These are phyloP conservation scores for Posidonia oceanica DNA, from an alignment of 116 monocot genomes.

Conservation along the genomic window DNA sequence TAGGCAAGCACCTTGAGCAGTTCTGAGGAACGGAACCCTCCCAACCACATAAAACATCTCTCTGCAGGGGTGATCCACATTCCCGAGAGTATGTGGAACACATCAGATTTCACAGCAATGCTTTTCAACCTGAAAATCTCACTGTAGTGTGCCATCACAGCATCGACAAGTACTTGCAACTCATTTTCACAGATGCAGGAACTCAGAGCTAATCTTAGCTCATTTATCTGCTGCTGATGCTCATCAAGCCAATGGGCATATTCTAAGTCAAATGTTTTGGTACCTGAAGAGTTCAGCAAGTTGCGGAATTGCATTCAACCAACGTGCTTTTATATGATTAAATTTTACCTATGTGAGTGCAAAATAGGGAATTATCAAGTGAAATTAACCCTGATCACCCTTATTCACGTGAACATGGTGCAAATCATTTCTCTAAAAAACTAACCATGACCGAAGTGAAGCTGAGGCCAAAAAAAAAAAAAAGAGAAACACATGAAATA, in stretches of 20 bases:
- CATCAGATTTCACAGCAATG: constrained; percentile 48
- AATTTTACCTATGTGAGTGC: neutral
- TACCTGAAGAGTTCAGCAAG: constrained; percentile 18
- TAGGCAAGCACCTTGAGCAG: constrained; percentile 36
- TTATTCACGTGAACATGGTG: too few relatives aligned
- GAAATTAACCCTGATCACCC: too few relatives aligned
- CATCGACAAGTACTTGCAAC: constrained; percentile 49
- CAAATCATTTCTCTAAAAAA: too few relatives aligned
- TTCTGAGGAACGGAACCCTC: constrained; percentile 76
- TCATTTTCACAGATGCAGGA: constrained; percentile 46
- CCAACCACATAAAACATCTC: constrained; percentile 87
- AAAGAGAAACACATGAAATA: too few relatives aligned
- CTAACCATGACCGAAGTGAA: too few relatives aligned
- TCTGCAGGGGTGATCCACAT: constrained; percentile 83
- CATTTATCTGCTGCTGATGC: constrained; percentile 49
- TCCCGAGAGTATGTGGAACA: constrained; percentile 85
- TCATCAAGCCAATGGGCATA: constrained; percentile 76
- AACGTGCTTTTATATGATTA: neutral
- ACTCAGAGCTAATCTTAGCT: constrained; percentile 54
- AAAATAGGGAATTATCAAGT: too few relatives aligned
- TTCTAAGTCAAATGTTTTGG: constrained; percentile 64
- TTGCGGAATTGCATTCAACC: neutral
- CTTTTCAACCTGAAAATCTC: constrained; percentile 65
- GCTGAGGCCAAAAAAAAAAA: too few relatives aligned
- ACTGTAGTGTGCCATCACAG: constrained; percentile 59